Conservation (phyloP, 202 grass and related monocot species). For the Digitaria exilis region DNA sequence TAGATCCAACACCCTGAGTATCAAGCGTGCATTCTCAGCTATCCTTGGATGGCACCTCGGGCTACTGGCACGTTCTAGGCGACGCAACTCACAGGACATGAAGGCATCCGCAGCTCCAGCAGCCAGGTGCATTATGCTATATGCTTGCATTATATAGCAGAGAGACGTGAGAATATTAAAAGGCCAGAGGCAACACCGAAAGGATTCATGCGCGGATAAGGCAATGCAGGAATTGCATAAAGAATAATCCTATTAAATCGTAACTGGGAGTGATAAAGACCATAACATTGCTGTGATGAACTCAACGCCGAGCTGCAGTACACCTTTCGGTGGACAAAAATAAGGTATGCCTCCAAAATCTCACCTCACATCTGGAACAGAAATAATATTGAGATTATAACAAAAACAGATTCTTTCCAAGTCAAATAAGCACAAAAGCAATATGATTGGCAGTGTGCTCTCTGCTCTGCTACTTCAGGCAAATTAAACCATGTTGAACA, state of each 20-base stretch:
- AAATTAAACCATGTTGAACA: neutral
- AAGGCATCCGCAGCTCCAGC: slow-evolving; percentile 10
- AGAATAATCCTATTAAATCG: neutral
- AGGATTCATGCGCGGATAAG: neutral
- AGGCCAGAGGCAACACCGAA: neutral
- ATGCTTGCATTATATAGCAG: slow-evolving; percentile 12
- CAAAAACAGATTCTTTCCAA: neutral
- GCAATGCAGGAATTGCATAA: neutral
- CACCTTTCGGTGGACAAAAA: neutral
- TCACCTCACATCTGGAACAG: neutral
- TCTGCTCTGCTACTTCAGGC: neutral
- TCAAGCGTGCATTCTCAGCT: neutral
- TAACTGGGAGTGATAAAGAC: neutral
- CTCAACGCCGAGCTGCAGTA: neutral
- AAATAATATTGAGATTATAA: neutral
- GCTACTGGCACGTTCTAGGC: neutral
- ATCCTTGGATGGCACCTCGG: neutral
- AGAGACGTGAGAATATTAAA: slow-evolving; percentile 26
- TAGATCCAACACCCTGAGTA: too few relatives aligned
- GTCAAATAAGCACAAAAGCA: neutral
- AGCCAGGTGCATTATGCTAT: neutral
- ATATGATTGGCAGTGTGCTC: neutral
- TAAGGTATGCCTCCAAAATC: neutral
- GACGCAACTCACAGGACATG: neutral
- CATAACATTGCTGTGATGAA: neutral